These are phyloP conservation scores for Trichophyton benhamiae DNA, from an alignment of 2,329 filamentous ascomycete species.

Conservation along the genomic window DNA sequence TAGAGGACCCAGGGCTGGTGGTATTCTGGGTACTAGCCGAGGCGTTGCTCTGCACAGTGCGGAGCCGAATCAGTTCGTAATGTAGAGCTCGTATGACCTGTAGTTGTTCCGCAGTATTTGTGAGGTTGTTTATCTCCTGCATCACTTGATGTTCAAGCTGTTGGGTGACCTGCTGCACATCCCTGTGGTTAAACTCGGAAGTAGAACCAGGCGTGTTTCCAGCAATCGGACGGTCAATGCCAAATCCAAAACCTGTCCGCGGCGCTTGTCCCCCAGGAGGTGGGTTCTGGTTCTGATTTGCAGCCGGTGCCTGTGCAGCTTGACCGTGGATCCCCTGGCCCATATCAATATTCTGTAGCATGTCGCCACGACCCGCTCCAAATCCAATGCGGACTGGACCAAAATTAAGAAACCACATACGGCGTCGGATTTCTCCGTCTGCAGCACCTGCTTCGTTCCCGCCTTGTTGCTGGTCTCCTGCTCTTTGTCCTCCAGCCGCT, in stretches of 20 bases:
- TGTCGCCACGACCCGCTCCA: constrained; percentile 46
- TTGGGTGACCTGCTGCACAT: constrained; percentile 47
- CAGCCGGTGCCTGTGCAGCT: constrained; percentile 21
- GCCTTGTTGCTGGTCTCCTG: constrained; percentile 2
- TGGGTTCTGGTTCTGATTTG: not conserved
- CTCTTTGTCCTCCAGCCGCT: constrained; percentile 1
- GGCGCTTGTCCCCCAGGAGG: constrained; percentile 17
- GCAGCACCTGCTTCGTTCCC: constrained; percentile 22
- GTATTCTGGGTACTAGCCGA: not conserved
- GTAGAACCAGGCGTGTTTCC: constrained; percentile 6
- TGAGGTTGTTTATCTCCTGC: constrained; percentile 52
- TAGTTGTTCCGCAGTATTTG: constrained; percentile 54
- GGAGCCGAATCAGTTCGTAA: constrained; percentile 54
- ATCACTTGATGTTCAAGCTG: constrained; percentile 58
- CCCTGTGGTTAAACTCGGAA: constrained; percentile 17
- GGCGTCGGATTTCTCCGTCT: constrained; percentile 30
- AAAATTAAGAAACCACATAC: constrained; percentile 55
- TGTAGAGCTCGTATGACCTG: constrained; percentile 56
- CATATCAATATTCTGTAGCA: constrained; percentile 54
- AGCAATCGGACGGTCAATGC: constrained; percentile 24
- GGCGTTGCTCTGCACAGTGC: constrained; percentile 35
- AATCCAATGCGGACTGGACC: constrained; percentile 66
- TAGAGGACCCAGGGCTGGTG: not conserved
- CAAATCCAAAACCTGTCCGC: constrained; percentile 32
- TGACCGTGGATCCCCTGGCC: constrained; percentile 35